A percentile compares a stretch with the other conserved stretches of the same genome.
Evolutionary conservation across 345 rosid species (phyloP).

Genomic region (Lepidium didymum): DNA sequence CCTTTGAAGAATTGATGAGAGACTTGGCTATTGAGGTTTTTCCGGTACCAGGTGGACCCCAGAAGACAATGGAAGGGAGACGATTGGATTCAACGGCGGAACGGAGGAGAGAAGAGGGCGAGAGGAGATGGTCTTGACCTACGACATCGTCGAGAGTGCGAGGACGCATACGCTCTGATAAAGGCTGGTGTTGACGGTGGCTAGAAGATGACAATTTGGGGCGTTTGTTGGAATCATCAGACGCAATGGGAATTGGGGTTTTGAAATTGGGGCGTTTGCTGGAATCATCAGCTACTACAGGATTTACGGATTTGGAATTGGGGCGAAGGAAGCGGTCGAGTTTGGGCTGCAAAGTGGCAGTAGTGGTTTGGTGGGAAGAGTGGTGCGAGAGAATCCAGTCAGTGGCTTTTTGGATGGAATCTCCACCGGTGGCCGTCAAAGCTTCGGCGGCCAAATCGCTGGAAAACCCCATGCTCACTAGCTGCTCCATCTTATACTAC

Average conservation of each 20-base stretch:
- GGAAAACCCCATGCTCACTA: conserved; percentile 28
- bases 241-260: neutral
- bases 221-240: conserved; percentile 14
- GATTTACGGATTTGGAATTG: conserved; percentile 3
- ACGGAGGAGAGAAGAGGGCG: conserved; percentile 45
- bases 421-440: conserved; percentile 26
- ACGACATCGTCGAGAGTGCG: conserved; percentile 59
- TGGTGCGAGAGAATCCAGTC: conserved; percentile 30
- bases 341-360: conserved; percentile 22
- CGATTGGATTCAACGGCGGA: conserved; percentile 48
- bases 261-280: conserved; percentile 16
- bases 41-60: conserved; percentile 95
- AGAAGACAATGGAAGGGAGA: conserved; percentile 64
- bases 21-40: conserved; percentile 79
- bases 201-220: conserved; percentile 10
- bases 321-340: conserved; percentile 26
- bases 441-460: conserved; percentile 25
- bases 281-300: neutral
- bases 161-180: conserved; percentile 85
- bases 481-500: conserved; percentile 16
- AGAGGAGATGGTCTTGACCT: conserved; percentile 67
- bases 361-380: neutral
- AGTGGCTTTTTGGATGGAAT: conserved; percentile 24
- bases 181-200: conserved; percentile 34
- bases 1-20: conserved; percentile 40